Percentiles rank a stretch among this genome's conserved stretches.
Conservation (phyloP, 192 early-diverging fungal species). For the Polychytrium aggregatum region DNA sequence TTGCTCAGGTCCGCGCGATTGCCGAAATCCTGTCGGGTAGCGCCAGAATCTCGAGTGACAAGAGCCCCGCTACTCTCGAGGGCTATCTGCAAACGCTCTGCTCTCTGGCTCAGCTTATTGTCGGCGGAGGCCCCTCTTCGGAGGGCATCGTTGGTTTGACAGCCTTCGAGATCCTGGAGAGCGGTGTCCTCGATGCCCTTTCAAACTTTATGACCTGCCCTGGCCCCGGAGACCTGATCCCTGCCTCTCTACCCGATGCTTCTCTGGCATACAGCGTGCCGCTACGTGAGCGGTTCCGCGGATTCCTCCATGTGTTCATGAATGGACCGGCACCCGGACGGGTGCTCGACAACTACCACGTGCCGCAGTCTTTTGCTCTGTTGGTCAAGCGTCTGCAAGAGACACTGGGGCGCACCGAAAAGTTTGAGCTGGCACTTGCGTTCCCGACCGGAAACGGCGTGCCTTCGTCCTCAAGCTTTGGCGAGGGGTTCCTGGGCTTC, state of each 20-base stretch:
- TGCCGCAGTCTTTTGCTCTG: slow-evolving; percentile 36
- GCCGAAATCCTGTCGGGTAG: slow-evolving; percentile 1
- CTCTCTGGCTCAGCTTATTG: too few relatives aligned
- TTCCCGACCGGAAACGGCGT: too few relatives aligned
- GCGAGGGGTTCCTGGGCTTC: too few relatives aligned
- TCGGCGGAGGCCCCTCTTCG: too few relatives aligned
- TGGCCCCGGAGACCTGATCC: slow-evolving; percentile 11
- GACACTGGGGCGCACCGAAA: slow-evolving; percentile 53
- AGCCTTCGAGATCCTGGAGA: slow-evolving; percentile 68
- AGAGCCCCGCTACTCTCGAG: too few relatives aligned
- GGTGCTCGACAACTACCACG: slow-evolving; percentile 5
- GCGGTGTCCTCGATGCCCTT: slow-evolving; percentile 57
- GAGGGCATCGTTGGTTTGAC: slow-evolving; percentile 55
- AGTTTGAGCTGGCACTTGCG: slow-evolving; percentile 49
- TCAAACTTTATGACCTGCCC: slow-evolving; percentile 31
- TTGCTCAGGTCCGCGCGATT: slow-evolving; percentile 7
- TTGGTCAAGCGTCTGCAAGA: slow-evolving; percentile 63
- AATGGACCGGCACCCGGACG: slow-evolving; percentile 28
- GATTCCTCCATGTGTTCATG: slow-evolving; percentile 49
- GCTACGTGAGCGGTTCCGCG: slow-evolving; percentile 9
- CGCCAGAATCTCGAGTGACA: not conserved
- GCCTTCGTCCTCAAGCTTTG: too few relatives aligned
- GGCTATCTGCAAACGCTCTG: too few relatives aligned
- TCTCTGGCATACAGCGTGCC: slow-evolving; percentile 10
- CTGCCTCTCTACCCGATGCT: too few relatives aligned